These are phyloP conservation scores for Coemansia sp. DNA, from an alignment of 192 early-diverging fungal genomes.

Conservation along the genomic window DNA sequence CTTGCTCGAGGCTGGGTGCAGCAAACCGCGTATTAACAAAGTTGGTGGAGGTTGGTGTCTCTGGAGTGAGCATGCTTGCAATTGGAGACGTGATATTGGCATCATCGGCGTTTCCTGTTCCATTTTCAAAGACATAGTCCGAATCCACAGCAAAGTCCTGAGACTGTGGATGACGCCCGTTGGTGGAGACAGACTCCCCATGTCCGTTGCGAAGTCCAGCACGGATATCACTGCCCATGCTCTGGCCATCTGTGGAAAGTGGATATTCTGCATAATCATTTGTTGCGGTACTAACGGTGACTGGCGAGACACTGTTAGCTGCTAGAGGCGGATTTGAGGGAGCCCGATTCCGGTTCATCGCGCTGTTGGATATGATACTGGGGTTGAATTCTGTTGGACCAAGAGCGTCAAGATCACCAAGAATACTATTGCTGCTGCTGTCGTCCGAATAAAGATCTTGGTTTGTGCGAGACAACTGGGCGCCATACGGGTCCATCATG, in stretches of 20 bases:
- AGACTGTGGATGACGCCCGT: not conserved
- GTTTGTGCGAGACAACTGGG: slow-evolving; percentile 21
- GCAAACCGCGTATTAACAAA: slow-evolving; percentile 13
- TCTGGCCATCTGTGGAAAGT: not conserved
- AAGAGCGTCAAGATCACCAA: slow-evolving; percentile 34
- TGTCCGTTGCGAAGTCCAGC: not conserved
- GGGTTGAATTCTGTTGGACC: slow-evolving; percentile 29
- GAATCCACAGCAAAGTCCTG: not conserved
- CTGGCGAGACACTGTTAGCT: not conserved
- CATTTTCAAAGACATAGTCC: not conserved
- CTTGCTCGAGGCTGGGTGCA: not conserved
- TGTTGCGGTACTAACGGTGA: not conserved
- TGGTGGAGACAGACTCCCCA: not conserved
- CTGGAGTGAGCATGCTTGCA: slow-evolving; percentile 35
- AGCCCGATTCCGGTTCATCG: not conserved
- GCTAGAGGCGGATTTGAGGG: not conserved
- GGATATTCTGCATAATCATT: not conserved
- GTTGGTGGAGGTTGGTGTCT: slow-evolving; percentile 20
- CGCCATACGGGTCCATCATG: slow-evolving; percentile 48
- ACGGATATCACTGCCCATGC: not conserved
- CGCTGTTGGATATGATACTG: slow-evolving; percentile 16
- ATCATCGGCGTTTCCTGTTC: not conserved
- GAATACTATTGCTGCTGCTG: slow-evolving; percentile 38
- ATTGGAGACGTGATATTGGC: not conserved
- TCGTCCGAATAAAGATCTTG: slow-evolving; percentile 40